phyloP scores from a whole-genome alignment of 306 rosid species.

The Cicer bijugum region DNA sequence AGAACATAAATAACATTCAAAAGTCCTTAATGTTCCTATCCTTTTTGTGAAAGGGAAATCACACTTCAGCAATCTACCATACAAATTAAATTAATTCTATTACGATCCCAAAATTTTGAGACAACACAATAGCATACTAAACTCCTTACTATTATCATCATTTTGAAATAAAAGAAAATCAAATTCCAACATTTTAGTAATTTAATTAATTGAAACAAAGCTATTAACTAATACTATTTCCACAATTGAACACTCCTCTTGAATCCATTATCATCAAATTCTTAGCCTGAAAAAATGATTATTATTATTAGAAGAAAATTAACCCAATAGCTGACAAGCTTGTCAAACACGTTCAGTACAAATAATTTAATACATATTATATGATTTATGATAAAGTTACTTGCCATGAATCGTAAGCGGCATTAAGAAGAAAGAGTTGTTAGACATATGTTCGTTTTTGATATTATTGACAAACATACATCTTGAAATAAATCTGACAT shows the following conservation, averaged over 20 bases:
- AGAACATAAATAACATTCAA: slow-evolving; percentile 2
- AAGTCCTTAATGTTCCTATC: slow-evolving; percentile 30
- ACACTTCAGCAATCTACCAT: slow-evolving; percentile 31
- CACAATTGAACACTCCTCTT: slow-evolving; percentile 27
- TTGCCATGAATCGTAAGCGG: too few relatives aligned
- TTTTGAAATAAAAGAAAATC: not conserved
- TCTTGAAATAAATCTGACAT: too few relatives aligned
- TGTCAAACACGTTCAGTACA: slow-evolving; percentile 67
- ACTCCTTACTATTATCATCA: slow-evolving; percentile 31
- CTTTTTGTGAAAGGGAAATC: slow-evolving; percentile 11
- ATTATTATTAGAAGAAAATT: slow-evolving; percentile 37
- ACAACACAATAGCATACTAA: slow-evolving; percentile 20
- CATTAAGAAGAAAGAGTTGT: too few relatives aligned
- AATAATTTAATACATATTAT: too few relatives aligned
- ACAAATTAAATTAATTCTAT: not conserved
- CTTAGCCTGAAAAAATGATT: slow-evolving; percentile 14
- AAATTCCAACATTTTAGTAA: slow-evolving; percentile 20
- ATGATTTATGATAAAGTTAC: too few relatives aligned
- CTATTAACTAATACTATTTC: slow-evolving; percentile 9
- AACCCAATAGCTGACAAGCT: slow-evolving; percentile 90
- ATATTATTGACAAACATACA: too few relatives aligned
- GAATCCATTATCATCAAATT: slow-evolving; percentile 16
- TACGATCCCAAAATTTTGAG: slow-evolving; percentile 5
- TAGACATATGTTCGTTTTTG: too few relatives aligned
- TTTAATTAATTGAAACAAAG: not conserved